Base-by-base conservation (phyloP, 108 stramenopile genomes). In the Fistulifera solaris region DNA sequence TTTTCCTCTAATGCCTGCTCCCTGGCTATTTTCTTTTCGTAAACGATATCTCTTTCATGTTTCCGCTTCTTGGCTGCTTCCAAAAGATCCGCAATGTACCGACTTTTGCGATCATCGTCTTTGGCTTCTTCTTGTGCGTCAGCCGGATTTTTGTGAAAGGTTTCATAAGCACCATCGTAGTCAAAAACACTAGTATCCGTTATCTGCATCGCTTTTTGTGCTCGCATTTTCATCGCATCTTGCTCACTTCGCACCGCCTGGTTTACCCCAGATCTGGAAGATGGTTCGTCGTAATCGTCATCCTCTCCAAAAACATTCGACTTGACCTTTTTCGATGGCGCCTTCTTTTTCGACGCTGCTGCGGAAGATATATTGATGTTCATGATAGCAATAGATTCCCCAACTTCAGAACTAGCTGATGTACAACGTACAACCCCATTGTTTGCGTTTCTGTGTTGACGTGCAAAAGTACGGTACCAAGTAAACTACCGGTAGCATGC, bases 151-250 rank as follows among this genome's bases (percentile, higher is more conserved):
- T 56, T 38, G 13, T 73, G 53, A 53, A 80, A 72, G 5, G 67
- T 61, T 40, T 85, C 81, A 27, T 83, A 85, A 22, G 71, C 68
- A n/a, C 70, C 83, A 57, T 89, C 87, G 46, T 80, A 85, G 53
- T 85, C 87, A 46, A 70, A 85, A 24, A 71, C 55, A 3, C 24
- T 47, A 8, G 54, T 27, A 40, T 71, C 75, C 19, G 48, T 46
- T 15, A 41, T 48, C 19, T 67, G 50, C 52, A 71, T 58, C 54
- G 66, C 71, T 25, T 65, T 62, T 55, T 82, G 52, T 2, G 81
- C 81, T 48, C 81, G 62, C 66, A 70, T 52, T 16, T 83, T 58
- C 1, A 85, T 52, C 4, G 81, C 83, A n/a, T 59, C 77, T 61
- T 89, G 87, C 63, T 85, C 81, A 28, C 56, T 40, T 26, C 58